phyloP scores from a whole-genome alignment of 257 asterid genomes.

The Nicotiana obtusifolia region DNA sequence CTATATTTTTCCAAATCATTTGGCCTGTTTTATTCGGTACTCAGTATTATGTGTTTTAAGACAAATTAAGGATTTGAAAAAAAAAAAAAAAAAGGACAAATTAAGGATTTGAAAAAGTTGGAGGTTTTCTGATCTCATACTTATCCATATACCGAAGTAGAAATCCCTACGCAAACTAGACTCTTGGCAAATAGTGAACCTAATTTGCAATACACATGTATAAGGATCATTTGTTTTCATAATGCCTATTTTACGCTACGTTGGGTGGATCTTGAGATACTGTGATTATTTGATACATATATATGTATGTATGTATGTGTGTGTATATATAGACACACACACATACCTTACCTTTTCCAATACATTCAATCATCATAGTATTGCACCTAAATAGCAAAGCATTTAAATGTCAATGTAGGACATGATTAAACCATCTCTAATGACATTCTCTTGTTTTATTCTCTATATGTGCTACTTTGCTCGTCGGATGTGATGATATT shows the following conservation, averaged over 20 bases:
- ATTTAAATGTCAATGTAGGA: not conserved
- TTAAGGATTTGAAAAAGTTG: not conserved
- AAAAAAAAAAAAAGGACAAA: not conserved
- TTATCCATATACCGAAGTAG: not conserved
- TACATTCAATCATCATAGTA: not conserved
- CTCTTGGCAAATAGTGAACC: not conserved
- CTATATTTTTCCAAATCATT: not conserved
- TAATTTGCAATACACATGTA: not conserved
- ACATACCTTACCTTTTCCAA: not conserved
- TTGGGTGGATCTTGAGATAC: not conserved
- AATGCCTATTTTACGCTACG: too few relatives aligned
- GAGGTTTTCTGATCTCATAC: not conserved
- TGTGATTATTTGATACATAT: not conserved
- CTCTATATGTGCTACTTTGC: not conserved
- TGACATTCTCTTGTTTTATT: not conserved
- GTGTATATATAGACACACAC: too few relatives aligned
- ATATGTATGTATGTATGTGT: not conserved
- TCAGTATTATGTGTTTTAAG: not conserved
- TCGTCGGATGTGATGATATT: not conserved
- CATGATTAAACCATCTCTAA: not conserved
- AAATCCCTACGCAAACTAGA: not conserved
- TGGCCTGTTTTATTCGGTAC: not conserved
- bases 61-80: not conserved
- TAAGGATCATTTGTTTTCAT: too few relatives aligned
- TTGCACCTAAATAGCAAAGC: not conserved